Evolutionary conservation across 805 yeast genomes (phyloP).

Genomic region (Maudiozyma saulgeensis): DNA sequence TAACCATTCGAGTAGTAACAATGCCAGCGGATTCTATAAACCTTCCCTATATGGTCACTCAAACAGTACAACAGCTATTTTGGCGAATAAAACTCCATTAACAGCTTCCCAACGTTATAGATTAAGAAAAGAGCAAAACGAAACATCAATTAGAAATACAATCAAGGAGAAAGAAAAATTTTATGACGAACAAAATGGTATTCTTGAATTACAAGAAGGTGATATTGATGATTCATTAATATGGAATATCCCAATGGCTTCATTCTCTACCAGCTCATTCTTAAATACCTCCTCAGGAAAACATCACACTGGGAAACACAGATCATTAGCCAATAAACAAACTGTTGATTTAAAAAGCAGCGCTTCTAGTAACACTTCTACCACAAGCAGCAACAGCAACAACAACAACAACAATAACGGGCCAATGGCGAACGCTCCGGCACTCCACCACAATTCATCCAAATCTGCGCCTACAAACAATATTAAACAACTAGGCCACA

Average conservation of each 20-base stretch:
- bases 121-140: slow-evolving; percentile 31
- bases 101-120: slow-evolving; percentile 38
- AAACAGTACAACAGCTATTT: slow-evolving; percentile 11
- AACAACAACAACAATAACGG: background rate
- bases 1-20: background rate
- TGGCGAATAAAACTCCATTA: slow-evolving; percentile 10
- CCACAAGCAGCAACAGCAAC: too few species aligned
- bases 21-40: background rate
- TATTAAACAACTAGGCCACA: background rate
- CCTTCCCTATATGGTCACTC: slow-evolving; percentile 6
- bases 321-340: slow-evolving; percentile 1
- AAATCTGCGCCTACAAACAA: background rate
- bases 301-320: background rate
- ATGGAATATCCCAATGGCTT: slow-evolving; percentile 47
- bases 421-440: background rate
- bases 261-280: slow-evolving; percentile 25
- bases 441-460: background rate
- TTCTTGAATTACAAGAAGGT: slow-evolving; percentile 13
- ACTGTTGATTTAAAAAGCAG: too few species aligned
- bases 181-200: slow-evolving; percentile 29
- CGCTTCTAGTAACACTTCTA: background rate
- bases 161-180: slow-evolving; percentile 30
- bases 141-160: slow-evolving; percentile 26
- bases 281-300: slow-evolving; percentile 5
- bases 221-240: slow-evolving; percentile 35